Conservation (phyloP, 75 land plant species). For the Isoetes taiwanensis region DNA sequence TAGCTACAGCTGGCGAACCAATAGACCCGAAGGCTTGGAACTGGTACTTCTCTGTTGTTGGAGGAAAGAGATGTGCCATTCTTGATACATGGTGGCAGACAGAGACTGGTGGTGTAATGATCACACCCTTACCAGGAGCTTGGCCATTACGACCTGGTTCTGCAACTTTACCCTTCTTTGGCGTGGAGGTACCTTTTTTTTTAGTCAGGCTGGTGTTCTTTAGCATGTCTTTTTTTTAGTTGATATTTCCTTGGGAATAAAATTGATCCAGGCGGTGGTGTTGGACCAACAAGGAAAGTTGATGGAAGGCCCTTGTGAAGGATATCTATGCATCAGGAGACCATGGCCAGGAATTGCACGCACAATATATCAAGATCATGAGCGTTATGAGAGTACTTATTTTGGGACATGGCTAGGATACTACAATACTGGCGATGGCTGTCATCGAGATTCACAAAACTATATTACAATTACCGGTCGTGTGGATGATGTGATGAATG, state of each 20-base stretch:
- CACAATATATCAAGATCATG: conserved; percentile 13
- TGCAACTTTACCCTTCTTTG: conserved; percentile 25
- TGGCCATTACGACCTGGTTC: conserved; percentile 25
- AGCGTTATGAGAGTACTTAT: conserved; percentile 17
- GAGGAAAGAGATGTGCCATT: conserved; percentile 20
- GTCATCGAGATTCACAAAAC: conserved; percentile 20
- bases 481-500: conserved; percentile 27
- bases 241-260: not conserved
- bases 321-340: conserved; percentile 14
- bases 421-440: conserved; percentile 26
- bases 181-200: conserved; percentile 15
- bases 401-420: conserved; percentile 17
- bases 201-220: not conserved
- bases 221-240: not conserved
- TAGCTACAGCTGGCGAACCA: conserved; percentile 20
- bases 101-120: conserved; percentile 21
- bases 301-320: conserved; percentile 20
- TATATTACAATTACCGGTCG: conserved; percentile 25
- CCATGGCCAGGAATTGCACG: conserved; percentile 30
- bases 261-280: conserved; percentile 11
- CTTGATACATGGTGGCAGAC: conserved; percentile 29
- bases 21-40: conserved; percentile 21
- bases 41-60: conserved; percentile 20
- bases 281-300: conserved; percentile 17
- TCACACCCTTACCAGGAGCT: conserved; percentile 19